A percentile compares a stretch with the other conserved stretches of the same genome.
Conservation (phyloP, 1,139 yeast species). For the Arxiozyma telluris region DNA sequence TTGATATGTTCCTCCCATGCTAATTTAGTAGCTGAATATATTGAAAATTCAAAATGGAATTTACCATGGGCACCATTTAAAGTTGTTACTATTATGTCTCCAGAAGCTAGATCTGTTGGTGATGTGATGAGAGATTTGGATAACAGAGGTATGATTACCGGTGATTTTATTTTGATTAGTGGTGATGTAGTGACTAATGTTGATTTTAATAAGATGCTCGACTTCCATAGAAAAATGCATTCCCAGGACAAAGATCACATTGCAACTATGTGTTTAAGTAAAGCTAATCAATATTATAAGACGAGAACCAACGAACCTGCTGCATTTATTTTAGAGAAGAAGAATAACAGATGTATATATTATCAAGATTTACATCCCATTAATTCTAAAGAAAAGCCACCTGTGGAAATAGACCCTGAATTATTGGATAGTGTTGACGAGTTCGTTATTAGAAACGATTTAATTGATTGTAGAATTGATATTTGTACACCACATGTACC, state of each 20-base stretch:
- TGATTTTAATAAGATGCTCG: slow-evolving; percentile 65
- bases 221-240: slow-evolving; percentile 63
- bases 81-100: slow-evolving; percentile 68
- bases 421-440: slow-evolving; percentile 71
- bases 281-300: slow-evolving; percentile 79
- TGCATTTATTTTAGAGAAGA: slow-evolving; percentile 67
- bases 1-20: slow-evolving; percentile 88
- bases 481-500: slow-evolving; percentile 94
- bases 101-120: slow-evolving; percentile 87
- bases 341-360: slow-evolving; percentile 66
- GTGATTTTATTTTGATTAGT: slow-evolving; percentile 80
- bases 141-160: slow-evolving; percentile 76
- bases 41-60: slow-evolving; percentile 78
- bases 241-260: slow-evolving; percentile 78
- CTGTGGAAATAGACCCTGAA: slow-evolving; percentile 76
- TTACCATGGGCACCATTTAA: slow-evolving; percentile 67
- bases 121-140: slow-evolving; percentile 96
- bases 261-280: slow-evolving; percentile 84
- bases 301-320: slow-evolving; percentile 80
- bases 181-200: slow-evolving; percentile 94
- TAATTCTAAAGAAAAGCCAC: slow-evolving; percentile 41
- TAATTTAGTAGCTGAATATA: slow-evolving; percentile 73
- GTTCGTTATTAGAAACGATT: slow-evolving; percentile 74
- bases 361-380: slow-evolving; percentile 68
- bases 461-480: slow-evolving; percentile 93